A percentile compares a stretch with the other conserved stretches of the same genome.
phyloP scores from a whole-genome alignment of 2,329 filamentous ascomycete genomes.

The Colletotrichum acutatum region DNA sequence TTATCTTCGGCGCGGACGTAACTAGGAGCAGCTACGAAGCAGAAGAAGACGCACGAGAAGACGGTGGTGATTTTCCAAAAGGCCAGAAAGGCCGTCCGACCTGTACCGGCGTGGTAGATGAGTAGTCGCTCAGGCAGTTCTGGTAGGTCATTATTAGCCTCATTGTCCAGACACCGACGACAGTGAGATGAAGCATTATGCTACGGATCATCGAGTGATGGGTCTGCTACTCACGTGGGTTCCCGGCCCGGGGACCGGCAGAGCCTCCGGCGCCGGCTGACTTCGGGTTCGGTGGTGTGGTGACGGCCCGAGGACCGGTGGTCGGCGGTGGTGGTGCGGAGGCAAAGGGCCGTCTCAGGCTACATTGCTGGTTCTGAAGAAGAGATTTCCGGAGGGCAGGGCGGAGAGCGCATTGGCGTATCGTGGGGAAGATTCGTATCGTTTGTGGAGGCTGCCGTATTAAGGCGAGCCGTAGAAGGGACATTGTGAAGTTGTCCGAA shows the following conservation, averaged over 20 bases:
- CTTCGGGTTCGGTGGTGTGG: not conserved
- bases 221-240: not conserved
- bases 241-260: not conserved
- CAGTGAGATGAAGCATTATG: not conserved
- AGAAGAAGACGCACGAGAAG: slow-evolving; percentile 75
- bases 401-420: slow-evolving; percentile 22
- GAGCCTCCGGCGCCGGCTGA: slow-evolving; percentile 6
- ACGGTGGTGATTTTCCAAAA: slow-evolving; percentile 78
- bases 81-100: slow-evolving; percentile 74
- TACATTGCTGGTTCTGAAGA: slow-evolving; percentile 10
- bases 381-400: slow-evolving; percentile 25
- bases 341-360: slow-evolving; percentile 27
- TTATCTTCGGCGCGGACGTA: slow-evolving; percentile 59
- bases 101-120: slow-evolving; percentile 80
- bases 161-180: not conserved
- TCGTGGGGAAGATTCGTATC: not conserved
- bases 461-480: slow-evolving; percentile 13
- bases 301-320: not conserved
- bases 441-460: not conserved
- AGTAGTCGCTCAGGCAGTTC: slow-evolving; percentile 69
- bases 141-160: slow-evolving; percentile 39
- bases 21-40: slow-evolving; percentile 70
- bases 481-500: slow-evolving; percentile 15
- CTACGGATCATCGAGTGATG: no score
- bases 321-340: slow-evolving; percentile 6